Base-by-base conservation (phyloP, 2,329 filamentous ascomycete species). In the Bretziella fagacearum region DNA sequence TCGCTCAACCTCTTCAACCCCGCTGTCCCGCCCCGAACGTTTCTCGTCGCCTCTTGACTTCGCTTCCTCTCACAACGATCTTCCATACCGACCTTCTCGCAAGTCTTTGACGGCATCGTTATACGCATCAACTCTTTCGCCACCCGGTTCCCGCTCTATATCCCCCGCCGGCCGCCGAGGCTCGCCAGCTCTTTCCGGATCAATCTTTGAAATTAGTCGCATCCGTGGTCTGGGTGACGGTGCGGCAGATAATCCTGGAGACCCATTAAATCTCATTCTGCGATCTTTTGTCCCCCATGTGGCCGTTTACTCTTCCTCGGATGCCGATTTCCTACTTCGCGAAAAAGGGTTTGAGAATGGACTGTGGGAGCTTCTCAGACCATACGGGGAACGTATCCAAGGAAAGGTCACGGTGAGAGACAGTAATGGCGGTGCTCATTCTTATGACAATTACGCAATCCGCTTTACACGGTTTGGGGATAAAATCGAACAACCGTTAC, bases 351-450 rank as follows among this genome's bases (percentile, higher is more conserved):
- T 96, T 54, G 68, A 75, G 32, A 72, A 77, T 37, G 87, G 89
- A 0, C 69, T 98, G 42, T 79, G 86, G 67, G 83, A 93, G 60
- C 66, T 98, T 20, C 65, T 98, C 48, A 71, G 89, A 44, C 89
- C 91, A 0, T 98, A 93, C 64, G 91, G 91, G 25, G 91, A 98
- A 63, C 74, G 71, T 13, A 73, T 96, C 1, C 75, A 81, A 43
- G 91, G 91, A 25, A 93, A 91, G 57, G 81, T 98, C 44, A 83
- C 83, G 3, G 80, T 96, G 47, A 71, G 91, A 55, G 91, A 98
- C 62, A 95, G 87, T 58, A 78, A 84, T 54, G 89, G 91, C 6
- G 75, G 80, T 36, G 87, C 85, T 58, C 77, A 77, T 57, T 74
- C 76, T 32, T 89, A 82, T 66, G 89, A 95, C 47, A 86, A 96